Percentiles rank a stretch among this genome's conserved stretches.
Evolutionary conservation across 106 monocot genomes (phyloP).

Genomic region (Platanthera zijinensis): DNA sequence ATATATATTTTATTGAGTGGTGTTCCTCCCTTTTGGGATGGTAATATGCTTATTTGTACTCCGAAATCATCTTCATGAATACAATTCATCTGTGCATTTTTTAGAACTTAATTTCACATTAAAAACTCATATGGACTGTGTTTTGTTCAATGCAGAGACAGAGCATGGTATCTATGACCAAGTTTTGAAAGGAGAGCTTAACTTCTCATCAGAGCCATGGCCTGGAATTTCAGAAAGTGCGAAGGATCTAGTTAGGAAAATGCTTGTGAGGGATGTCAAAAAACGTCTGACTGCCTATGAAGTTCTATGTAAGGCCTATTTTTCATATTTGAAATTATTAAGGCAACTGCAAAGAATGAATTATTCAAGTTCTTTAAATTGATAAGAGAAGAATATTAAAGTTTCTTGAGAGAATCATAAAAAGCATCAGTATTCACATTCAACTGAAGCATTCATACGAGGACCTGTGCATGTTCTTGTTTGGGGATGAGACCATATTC

Average conservation of each 20-base stretch:
- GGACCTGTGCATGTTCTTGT: too few species aligned
- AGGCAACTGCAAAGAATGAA: background rate
- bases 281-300: constrained; percentile 49
- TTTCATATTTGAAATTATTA: background rate
- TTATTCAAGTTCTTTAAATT: background rate
- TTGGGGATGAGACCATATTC: too few species aligned
- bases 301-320: constrained; percentile 35
- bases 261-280: constrained; percentile 49
- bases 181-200: constrained; percentile 46
- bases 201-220: constrained; percentile 55
- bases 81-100: background rate
- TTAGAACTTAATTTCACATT: background rate
- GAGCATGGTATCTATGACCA: constrained; percentile 60
- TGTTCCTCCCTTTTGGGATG: constrained; percentile 64
- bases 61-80: background rate
- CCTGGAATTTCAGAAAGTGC: constrained; percentile 46
- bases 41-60: constrained; percentile 12
- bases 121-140: background rate
- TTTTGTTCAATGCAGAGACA: constrained; percentile 25
- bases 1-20: constrained; percentile 55
- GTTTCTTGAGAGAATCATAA: too few species aligned
- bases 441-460: too few species aligned
- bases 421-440: too few species aligned
- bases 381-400: too few species aligned
- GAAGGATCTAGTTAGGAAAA: constrained; percentile 51